Evolutionary conservation across 1,284 basidiomycete species (phyloP).

Genomic region (Porodaedalea pini): DNA sequence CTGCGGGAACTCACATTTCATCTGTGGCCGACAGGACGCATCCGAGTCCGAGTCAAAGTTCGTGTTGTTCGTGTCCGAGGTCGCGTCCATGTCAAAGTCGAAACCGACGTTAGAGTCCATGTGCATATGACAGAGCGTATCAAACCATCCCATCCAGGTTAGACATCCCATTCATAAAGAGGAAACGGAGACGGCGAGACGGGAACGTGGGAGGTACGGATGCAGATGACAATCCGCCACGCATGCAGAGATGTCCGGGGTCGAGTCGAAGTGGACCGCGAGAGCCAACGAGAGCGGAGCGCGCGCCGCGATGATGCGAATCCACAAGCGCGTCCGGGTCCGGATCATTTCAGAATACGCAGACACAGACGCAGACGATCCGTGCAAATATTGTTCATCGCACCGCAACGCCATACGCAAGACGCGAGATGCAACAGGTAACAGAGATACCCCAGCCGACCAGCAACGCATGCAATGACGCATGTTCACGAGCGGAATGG

Average conservation of each 20-base stretch:
- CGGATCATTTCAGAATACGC: slow-evolving; percentile 1
- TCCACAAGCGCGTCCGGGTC: background rate
- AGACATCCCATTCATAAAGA: no score
- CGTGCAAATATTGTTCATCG: no score
- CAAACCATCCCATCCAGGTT: no score
- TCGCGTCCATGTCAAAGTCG: background rate
- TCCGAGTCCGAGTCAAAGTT: background rate
- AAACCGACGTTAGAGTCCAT: background rate
- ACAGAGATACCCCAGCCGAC: no score
- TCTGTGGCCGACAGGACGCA: slow-evolving; percentile 39
- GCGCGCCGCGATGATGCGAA: background rate
- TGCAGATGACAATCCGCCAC: background rate
- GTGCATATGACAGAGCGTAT: background rate
- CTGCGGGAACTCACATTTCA: slow-evolving; percentile 75
- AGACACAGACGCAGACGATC: no score
- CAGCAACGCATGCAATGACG: no score
- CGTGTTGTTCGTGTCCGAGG: background rate
- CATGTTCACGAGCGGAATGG: no score
- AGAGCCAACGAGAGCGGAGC: background rate
- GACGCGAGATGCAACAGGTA: background rate
- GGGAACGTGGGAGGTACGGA: background rate
- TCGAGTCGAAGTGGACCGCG: background rate
- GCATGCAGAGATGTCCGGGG: no score
- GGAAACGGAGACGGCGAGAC: background rate
- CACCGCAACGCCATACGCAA: no score